Evolutionary conservation across 1,284 basidiomycete species (phyloP), one percentile per base, ranked within the genome.

Genomic region (Rhizoctonia solani): DNA sequence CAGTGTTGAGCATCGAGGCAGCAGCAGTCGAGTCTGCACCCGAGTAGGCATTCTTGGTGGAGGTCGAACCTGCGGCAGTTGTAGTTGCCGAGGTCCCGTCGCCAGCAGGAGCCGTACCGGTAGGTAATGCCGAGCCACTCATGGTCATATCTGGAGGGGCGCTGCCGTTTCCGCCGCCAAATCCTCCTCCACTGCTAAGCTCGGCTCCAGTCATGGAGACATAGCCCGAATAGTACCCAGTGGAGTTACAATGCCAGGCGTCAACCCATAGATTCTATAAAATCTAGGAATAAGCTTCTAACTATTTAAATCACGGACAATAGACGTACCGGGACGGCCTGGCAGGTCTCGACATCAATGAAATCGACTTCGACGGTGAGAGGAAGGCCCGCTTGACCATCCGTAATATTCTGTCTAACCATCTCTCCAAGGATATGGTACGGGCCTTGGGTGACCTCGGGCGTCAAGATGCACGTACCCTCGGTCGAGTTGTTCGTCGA

Each of bases 301-400:
- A 16, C 16, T 39, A 16, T 39, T 39, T 16, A 11, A 30, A 19
- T 44, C 8, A 5, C 8, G 44, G 44, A 5, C 9, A 46, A 11
- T 6, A 19, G 11, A 46, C 44, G 8, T 46, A 46, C 83, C 1
- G 82, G 80, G 0, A 89, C 78, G n/a, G 88, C 87, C 72, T 85
- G 77, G 77, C 88, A 91, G 1, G 87, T 89, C 72, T 87, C 82
- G 6, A 88, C 83, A 72, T 91, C 88, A 67, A 90, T 87, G 8
- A 89, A 83, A 37, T 87, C 87, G 46, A 90, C 86, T 71, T 90
- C 86, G 70, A 89, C 79, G 47, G 79, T 74, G 72, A 86, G 77
- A 42, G 77, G 74, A 3, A 85, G 73, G 56, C 84, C 84, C 19
- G 81, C 72, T 75, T 85, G 79, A 70, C 79, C 77, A 68, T 84